These are phyloP conservation scores for Fusarium penzigii DNA, from an alignment of 2,329 filamentous ascomycete species.

Conservation along the genomic window DNA sequence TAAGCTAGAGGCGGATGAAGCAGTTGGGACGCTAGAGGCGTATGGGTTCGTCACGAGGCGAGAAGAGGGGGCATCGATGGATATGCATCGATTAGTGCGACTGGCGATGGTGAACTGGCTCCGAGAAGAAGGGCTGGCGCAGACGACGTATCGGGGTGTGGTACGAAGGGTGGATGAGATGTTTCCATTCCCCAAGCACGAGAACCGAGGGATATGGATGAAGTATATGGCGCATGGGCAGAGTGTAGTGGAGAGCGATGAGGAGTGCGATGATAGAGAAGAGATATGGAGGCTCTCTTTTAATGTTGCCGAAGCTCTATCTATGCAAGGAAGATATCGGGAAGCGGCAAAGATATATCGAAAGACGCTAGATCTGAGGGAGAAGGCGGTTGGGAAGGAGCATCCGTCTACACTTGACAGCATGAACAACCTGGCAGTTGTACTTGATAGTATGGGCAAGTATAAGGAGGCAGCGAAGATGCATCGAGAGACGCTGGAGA, in stretches of 20 bases:
- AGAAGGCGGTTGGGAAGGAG: neutral
- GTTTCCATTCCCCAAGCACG: slow-evolving; percentile 14
- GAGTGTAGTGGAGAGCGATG: slow-evolving; percentile 6
- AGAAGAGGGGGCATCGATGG: slow-evolving; percentile 14
- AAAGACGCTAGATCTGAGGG: neutral
- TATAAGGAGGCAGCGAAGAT: slow-evolving; percentile 3
- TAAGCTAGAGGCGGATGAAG: slow-evolving; percentile 19
- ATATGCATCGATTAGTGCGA: slow-evolving; percentile 36
- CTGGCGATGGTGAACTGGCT: slow-evolving; percentile 34
- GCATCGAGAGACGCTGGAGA: neutral
- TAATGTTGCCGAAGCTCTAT: neutral
- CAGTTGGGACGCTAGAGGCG: slow-evolving; percentile 25
- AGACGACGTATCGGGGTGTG: neutral
- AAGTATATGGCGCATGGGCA: slow-evolving; percentile 25
- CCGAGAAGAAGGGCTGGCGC: slow-evolving; percentile 4
- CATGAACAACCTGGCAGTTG: slow-evolving; percentile 2
- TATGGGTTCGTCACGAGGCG: slow-evolving; percentile 35
- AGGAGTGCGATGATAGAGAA: neutral
- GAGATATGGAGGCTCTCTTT: neutral
- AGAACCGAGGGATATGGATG: slow-evolving; percentile 23
- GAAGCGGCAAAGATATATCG: neutral
- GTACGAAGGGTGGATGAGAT: slow-evolving; percentile 11
- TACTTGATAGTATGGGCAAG: neutral
- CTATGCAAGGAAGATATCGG: neutral
- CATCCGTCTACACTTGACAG: neutral